Conservation (phyloP, 2,329 filamentous ascomycete species). For the Cladobotryum protrusum region DNA sequence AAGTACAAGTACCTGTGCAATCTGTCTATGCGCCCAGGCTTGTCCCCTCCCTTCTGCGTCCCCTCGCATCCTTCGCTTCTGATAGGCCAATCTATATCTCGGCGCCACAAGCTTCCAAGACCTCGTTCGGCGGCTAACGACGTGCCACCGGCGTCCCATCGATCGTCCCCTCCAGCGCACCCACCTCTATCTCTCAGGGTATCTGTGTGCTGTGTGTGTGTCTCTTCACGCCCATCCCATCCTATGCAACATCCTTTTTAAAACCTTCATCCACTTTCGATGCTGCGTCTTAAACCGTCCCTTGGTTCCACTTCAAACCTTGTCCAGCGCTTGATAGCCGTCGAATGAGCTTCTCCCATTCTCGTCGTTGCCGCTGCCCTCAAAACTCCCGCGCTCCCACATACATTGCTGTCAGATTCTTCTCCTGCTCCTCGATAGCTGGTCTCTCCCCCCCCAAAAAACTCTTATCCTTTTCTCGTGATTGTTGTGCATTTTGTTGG, state of each 20-base stretch:
- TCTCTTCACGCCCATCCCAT: too few relatives aligned
- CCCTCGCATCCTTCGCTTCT: neutral
- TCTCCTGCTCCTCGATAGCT: slow-evolving; percentile 45
- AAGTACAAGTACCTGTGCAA: too few relatives aligned
- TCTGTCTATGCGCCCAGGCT: too few relatives aligned
- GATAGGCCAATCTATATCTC: too few relatives aligned
- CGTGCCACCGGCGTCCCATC: too few relatives aligned
- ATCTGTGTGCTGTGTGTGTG: too few relatives aligned
- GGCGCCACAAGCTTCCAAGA: too few relatives aligned
- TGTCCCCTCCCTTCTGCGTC: neutral
- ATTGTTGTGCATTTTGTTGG: slow-evolving; percentile 20
- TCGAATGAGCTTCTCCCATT: slow-evolving; percentile 25
- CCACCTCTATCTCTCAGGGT: too few relatives aligned
- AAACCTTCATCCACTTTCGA: neutral
- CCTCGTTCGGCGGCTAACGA: too few relatives aligned
- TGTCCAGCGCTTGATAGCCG: slow-evolving; percentile 29
- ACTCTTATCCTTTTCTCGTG: slow-evolving; percentile 21
- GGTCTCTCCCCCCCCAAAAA: slow-evolving; percentile 47
- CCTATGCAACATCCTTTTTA: too few relatives aligned
- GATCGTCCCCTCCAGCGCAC: too few relatives aligned
- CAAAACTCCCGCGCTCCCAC: slow-evolving; percentile 47
- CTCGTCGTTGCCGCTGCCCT: slow-evolving; percentile 28
- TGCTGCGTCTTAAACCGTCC: neutral
- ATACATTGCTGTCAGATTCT: slow-evolving; percentile 23
- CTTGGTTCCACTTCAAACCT: slow-evolving; percentile 27